Conservation (phyloP, 2,329 filamentous ascomycete genomes). For the Calonectria honghensis region DNA sequence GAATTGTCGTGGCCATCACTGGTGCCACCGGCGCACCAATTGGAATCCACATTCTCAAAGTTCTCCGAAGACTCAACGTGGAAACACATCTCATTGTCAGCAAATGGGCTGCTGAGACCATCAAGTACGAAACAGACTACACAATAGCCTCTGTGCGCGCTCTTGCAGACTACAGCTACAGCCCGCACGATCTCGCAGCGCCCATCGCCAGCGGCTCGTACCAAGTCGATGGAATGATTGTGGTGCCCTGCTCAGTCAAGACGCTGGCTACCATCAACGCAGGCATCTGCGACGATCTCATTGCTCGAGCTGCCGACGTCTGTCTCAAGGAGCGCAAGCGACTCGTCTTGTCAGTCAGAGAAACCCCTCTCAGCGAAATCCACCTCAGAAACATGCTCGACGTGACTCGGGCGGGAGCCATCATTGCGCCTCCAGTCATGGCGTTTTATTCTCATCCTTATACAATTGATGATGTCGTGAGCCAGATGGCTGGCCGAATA, state of each 20-base stretch:
- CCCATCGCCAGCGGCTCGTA: constrained; percentile 49
- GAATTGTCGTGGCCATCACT: constrained; percentile 48
- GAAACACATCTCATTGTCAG: constrained; percentile 48
- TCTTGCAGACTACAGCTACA: constrained; percentile 45
- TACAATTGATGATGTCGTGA: constrained; percentile 63
- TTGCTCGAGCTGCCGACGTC: constrained; percentile 68
- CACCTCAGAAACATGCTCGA: constrained; percentile 68
- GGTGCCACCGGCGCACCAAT: constrained; percentile 47
- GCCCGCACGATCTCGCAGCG: constrained; percentile 44
- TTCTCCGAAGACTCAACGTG: constrained; percentile 42
- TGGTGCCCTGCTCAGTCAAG: constrained; percentile 70
- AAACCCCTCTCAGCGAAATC: constrained; percentile 68
- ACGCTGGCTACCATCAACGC: constrained; percentile 66
- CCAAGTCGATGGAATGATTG: constrained; percentile 66
- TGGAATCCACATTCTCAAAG: constrained; percentile 42
- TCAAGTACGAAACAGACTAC: constrained; percentile 49
- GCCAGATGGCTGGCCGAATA: constrained; percentile 68
- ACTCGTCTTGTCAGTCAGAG: constrained; percentile 64
- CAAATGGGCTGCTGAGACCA: constrained; percentile 48
- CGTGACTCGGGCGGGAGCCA: constrained; percentile 61
- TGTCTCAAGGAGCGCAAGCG: constrained; percentile 66
- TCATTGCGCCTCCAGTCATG: constrained; percentile 67
- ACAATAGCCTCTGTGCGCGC: constrained; percentile 37
- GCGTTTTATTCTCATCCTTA: constrained; percentile 65
- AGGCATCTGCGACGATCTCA: constrained; percentile 67